phyloP scores from a whole-genome alignment of 2,329 filamentous ascomycete genomes.

The Lachnellula arida region DNA sequence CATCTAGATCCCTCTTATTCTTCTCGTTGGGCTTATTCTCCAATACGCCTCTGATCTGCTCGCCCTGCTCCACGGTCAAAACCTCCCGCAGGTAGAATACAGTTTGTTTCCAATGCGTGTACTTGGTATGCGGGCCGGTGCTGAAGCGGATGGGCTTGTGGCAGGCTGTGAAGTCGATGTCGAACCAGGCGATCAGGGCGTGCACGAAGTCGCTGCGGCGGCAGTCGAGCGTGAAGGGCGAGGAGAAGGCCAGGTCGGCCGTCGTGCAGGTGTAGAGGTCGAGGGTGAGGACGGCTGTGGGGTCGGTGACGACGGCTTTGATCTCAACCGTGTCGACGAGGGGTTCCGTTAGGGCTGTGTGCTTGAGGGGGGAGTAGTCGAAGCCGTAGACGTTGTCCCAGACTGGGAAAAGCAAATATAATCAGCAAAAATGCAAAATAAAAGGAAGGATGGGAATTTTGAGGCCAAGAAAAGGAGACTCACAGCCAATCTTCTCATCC shows the following conservation, averaged over 20 bases:
- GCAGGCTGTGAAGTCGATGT: conserved; percentile 97
- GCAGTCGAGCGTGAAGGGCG: conserved; percentile 69
- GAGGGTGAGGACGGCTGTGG: conserved; percentile 75
- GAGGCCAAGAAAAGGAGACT: conserved; percentile 35
- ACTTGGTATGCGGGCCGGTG: conserved; percentile 96
- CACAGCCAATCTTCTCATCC: conserved; percentile 99
- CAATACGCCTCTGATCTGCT: conserved; percentile 69
- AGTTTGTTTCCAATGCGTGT: conserved; percentile 99
- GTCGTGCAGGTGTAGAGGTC: conserved; percentile 89
- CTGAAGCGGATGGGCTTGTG: conserved; percentile 98
- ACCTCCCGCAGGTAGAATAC: conserved; percentile 97
- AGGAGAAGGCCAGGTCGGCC: conserved; percentile 77
- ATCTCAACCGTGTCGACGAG: conserved; percentile 97
- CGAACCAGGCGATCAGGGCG: conserved; percentile 96
- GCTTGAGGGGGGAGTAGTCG: conserved; percentile 90
- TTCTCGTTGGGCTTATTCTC: conserved; percentile 85
- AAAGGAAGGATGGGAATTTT: neutral
- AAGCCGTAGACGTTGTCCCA: conserved; percentile 99
- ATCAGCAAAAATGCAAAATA: neutral
- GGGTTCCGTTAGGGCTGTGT: conserved; percentile 88
- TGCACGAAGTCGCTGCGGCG: conserved; percentile 94
- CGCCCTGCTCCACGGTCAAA: conserved; percentile 82
- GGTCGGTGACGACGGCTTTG: conserved; percentile 94
- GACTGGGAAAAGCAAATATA: conserved; percentile 51
- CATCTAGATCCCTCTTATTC: conserved; percentile 93